A percentile compares a stretch with the other conserved stretches of the same genome.
Conservation (phyloP, 768 basidiomycete species). For the Leucocoprinus sp. region DNA sequence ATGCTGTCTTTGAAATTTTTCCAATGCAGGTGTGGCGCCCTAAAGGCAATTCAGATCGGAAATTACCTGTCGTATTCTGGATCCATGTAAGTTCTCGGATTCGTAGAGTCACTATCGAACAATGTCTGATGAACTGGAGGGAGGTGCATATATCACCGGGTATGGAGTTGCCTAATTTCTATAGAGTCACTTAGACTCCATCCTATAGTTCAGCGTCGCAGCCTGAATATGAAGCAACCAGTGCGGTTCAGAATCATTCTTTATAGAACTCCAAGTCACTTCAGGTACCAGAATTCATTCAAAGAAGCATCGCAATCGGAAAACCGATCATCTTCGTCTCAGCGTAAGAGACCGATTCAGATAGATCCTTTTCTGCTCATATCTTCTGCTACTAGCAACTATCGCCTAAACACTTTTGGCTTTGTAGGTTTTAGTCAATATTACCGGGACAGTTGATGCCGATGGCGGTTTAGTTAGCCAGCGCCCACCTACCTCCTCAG, state of each 20-base stretch:
- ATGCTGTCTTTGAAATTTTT: background rate
- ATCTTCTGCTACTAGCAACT: slow-evolving; percentile 32
- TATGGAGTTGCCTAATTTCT: slow-evolving; percentile 11
- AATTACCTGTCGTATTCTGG: slow-evolving; percentile 31
- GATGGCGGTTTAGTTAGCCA: slow-evolving; percentile 32
- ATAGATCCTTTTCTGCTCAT: background rate
- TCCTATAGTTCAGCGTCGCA: slow-evolving; percentile 31
- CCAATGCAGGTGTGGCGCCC: slow-evolving; percentile 31
- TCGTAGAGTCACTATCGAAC: background rate
- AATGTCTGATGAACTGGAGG: slow-evolving; percentile 22
- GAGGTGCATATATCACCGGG: slow-evolving; percentile 42
- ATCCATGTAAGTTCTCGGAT: slow-evolving; percentile 22
- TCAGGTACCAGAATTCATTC: slow-evolving; percentile 32
- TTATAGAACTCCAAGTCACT: too few relatives aligned
- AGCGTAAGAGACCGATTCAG: slow-evolving; percentile 23
- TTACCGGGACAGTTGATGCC: background rate
- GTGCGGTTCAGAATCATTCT: slow-evolving; percentile 20
- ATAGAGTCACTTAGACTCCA: background rate
- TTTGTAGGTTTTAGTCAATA: slow-evolving; percentile 28
- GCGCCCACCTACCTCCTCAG: slow-evolving; percentile 32
- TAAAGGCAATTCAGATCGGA: slow-evolving; percentile 16
- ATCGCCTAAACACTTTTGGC: slow-evolving; percentile 50
- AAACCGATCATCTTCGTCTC: slow-evolving; percentile 51
- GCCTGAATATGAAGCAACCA: slow-evolving; percentile 34
- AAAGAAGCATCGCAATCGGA: slow-evolving; percentile 34